Percentiles rank a stretch among this genome's conserved stretches.
Conservation (phyloP, 2,329 filamentous ascomycete species). For the Talaromyces sp. region DNA sequence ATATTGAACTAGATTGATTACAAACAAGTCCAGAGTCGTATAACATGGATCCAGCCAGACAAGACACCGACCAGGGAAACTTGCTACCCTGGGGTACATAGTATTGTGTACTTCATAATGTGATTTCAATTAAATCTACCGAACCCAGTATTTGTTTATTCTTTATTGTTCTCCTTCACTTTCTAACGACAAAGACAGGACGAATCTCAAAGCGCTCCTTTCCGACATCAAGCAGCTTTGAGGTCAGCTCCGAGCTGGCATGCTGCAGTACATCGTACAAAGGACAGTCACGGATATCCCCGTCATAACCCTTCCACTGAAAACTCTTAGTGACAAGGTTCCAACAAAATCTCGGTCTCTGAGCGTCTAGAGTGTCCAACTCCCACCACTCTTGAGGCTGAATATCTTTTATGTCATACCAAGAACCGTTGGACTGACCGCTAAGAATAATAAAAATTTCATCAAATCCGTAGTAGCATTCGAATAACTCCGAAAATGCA, state of each 20-base stretch:
- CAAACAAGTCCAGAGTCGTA: too few species aligned
- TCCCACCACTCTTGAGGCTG: slow-evolving; percentile 3
- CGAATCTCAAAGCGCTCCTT: not conserved
- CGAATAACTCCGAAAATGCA: not conserved
- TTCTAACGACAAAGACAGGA: not conserved
- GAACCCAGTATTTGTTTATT: not conserved
- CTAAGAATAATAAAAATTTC: slow-evolving; percentile 1
- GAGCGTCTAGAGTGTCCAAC: not conserved
- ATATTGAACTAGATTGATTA: too few species aligned
- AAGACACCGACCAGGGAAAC: not conserved
- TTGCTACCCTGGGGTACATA: not conserved
- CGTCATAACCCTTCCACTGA: not conserved
- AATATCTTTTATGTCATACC: slow-evolving; percentile 1
- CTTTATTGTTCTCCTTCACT: not conserved
- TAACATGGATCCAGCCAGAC: too few species aligned
- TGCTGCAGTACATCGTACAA: not conserved
- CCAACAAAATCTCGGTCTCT: not conserved
- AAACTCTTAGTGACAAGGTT: not conserved
- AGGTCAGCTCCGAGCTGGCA: not conserved
- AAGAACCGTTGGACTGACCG: not conserved
- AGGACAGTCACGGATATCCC: not conserved
- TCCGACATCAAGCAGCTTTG: not conserved
- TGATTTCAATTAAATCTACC: not conserved
- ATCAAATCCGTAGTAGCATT: not conserved
- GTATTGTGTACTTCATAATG: not conserved